Evolutionary conservation across 345 rosid species (phyloP).

Genomic region (Syzygium grande): DNA sequence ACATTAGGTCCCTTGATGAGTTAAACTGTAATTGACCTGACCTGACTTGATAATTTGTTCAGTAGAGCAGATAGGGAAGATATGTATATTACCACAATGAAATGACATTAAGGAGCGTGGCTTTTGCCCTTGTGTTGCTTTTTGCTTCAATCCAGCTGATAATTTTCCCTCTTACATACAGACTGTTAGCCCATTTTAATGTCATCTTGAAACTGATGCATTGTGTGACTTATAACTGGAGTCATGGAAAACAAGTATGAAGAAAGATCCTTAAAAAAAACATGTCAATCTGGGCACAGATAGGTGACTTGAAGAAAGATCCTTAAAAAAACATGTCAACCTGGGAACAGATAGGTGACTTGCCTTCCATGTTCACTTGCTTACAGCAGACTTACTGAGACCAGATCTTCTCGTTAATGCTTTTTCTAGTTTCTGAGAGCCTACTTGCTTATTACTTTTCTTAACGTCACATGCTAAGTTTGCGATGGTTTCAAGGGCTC

Average conservation of each 20-base stretch:
- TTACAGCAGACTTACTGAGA: neutral
- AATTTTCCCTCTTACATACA: neutral
- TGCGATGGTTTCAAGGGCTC: constrained; percentile 52
- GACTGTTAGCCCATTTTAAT: neutral
- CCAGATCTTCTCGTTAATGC: neutral
- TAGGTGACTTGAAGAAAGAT: neutral
- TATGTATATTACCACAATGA: neutral
- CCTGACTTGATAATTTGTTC: neutral
- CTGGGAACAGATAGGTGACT: neutral
- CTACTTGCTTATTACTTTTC: neutral
- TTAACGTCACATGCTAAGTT: neutral
- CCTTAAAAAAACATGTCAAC: neutral
- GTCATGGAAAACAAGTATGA: neutral
- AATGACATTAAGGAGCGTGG: neutral
- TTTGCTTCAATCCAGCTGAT: neutral
- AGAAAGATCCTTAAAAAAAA: neutral
- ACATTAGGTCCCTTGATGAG: neutral
- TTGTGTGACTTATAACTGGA: neutral
- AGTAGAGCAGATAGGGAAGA: neutral
- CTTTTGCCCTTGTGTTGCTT: neutral
- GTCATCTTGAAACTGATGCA: neutral
- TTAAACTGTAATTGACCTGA: neutral
- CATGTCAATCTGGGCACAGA: neutral
- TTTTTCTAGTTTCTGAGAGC: neutral
- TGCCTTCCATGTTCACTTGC: neutral